Percentiles rank a stretch among this genome's conserved stretches.
Evolutionary conservation across 208 protist genomes (phyloP).

Genomic region (Vickermania spadyakhi): DNA sequence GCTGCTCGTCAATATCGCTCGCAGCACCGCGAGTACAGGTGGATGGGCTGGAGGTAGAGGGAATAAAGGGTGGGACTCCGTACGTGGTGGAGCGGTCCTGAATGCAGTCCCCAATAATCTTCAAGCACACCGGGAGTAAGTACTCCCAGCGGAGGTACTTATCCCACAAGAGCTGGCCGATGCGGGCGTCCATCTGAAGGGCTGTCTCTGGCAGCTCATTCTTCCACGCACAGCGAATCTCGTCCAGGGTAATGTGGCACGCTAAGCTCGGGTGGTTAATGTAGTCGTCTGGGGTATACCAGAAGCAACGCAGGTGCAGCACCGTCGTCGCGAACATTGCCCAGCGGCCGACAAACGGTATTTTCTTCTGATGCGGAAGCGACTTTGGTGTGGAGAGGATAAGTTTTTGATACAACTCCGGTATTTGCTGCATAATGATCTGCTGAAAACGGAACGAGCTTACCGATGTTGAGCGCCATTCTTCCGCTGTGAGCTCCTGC

Average conservation of each 20-base stretch:
- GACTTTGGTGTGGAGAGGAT: too few relatives aligned
- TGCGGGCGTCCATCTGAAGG: not conserved
- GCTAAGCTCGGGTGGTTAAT: not conserved
- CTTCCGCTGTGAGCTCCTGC: too few relatives aligned
- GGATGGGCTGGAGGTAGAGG: not conserved
- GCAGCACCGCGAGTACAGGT: too few relatives aligned
- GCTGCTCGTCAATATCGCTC: too few relatives aligned
- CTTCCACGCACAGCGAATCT: not conserved
- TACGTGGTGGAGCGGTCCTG: not conserved
- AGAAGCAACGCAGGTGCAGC: not conserved
- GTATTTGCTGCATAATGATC: not conserved
- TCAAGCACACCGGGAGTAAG: not conserved
- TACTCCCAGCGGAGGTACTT: not conserved
- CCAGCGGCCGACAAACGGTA: not conserved
- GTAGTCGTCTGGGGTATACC: constrained; percentile 1
- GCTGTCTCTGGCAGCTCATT: not conserved
- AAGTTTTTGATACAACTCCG: not conserved
- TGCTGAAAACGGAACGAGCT: not conserved
- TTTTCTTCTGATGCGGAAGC: too few relatives aligned
- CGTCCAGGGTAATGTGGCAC: not conserved
- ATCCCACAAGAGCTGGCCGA: not conserved
- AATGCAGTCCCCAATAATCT: not conserved
- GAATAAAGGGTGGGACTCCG: not conserved
- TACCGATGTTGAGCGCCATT: too few relatives aligned
- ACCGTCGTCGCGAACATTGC: not conserved